These are phyloP conservation scores for Apiotrichum brassicae DNA, from an alignment of 1,284 basidiomycete genomes.

Conservation along the genomic window DNA sequence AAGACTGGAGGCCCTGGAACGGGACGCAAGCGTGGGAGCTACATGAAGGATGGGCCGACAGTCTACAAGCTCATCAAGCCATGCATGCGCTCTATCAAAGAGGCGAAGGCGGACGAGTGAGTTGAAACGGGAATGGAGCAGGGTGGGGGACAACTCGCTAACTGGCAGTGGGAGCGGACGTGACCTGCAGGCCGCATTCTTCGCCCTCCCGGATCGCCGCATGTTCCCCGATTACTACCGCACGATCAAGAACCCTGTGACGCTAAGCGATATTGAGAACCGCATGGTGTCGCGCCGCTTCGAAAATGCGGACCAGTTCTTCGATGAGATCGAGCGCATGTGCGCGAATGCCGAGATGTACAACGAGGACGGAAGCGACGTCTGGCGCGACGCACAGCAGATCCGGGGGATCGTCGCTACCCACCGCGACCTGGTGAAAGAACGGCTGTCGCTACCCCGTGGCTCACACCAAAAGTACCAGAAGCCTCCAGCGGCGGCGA, in stretches of 20 bases:
- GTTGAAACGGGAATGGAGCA: constrained; percentile 2
- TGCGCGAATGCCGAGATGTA: constrained; percentile 86
- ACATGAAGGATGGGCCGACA: constrained; percentile 41
- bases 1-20: constrained; percentile 11
- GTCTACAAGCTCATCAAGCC: constrained; percentile 45
- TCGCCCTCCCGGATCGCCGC: constrained; percentile 66
- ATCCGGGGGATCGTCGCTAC: constrained; percentile 31
- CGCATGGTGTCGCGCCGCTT: constrained; percentile 64
- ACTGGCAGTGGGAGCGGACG: constrained; percentile 53
- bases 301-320: constrained; percentile 62
- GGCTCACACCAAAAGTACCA: not conserved
- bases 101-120: constrained; percentile 36
- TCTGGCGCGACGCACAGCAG: constrained; percentile 74
- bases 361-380: constrained; percentile 76
- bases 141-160: not conserved
- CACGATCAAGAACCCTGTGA: constrained; percentile 73
- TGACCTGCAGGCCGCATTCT: constrained; percentile 63
- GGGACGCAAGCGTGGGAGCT: constrained; percentile 29
- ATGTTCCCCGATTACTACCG: constrained; percentile 90
- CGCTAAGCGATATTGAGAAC: constrained; percentile 76
- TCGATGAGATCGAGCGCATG: constrained; percentile 74
- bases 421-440: constrained; percentile 14
- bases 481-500: not conserved
- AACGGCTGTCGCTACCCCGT: constrained; percentile 8
- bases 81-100: constrained; percentile 35